Evolutionary conservation across 1,139 yeast genomes (phyloP).

Genomic region (Wickerhamiella infanticola): DNA sequence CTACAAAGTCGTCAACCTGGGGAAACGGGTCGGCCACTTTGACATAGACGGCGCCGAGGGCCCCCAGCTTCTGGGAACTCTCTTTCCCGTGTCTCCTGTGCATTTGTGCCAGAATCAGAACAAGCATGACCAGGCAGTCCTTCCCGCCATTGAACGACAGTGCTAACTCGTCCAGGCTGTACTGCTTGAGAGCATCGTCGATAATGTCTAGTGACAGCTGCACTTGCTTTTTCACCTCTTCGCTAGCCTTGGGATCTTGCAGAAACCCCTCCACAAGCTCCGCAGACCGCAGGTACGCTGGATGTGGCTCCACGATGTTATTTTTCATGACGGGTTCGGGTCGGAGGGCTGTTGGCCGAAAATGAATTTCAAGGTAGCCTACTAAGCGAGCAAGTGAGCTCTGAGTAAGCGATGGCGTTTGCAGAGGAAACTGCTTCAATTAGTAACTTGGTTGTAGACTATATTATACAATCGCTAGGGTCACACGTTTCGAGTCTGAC

Average conservation of each 20-base stretch:
- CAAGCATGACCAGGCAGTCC: slow-evolving; percentile 72
- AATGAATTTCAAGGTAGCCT: no score
- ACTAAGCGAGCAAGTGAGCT: no score
- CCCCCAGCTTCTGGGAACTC: slow-evolving; percentile 15
- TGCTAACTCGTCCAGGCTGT: slow-evolving; percentile 41
- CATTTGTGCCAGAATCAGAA: slow-evolving; percentile 46
- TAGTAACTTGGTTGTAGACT: no score
- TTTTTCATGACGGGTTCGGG: no score
- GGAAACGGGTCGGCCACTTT: slow-evolving; percentile 53
- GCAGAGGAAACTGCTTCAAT: no score
- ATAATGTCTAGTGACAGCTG: slow-evolving; percentile 34
- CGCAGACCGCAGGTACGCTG: neutral
- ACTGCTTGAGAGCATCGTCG: slow-evolving; percentile 23
- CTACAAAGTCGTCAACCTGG: slow-evolving; percentile 36
- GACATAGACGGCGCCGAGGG: slow-evolving; percentile 43
- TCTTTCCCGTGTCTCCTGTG: slow-evolving; percentile 21
- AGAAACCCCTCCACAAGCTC: neutral
- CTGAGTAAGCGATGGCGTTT: no score
- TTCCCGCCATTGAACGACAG: slow-evolving; percentile 83
- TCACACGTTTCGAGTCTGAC: no score
- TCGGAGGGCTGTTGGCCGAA: no score
- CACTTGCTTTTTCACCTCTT: slow-evolving; percentile 15
- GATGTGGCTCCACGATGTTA: neutral
- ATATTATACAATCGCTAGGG: no score
- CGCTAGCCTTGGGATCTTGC: neutral